Percentiles rank a stretch among this genome's conserved stretches.
phyloP scores from a whole-genome alignment of 306 rosid genomes.

The Vigna angularis region DNA sequence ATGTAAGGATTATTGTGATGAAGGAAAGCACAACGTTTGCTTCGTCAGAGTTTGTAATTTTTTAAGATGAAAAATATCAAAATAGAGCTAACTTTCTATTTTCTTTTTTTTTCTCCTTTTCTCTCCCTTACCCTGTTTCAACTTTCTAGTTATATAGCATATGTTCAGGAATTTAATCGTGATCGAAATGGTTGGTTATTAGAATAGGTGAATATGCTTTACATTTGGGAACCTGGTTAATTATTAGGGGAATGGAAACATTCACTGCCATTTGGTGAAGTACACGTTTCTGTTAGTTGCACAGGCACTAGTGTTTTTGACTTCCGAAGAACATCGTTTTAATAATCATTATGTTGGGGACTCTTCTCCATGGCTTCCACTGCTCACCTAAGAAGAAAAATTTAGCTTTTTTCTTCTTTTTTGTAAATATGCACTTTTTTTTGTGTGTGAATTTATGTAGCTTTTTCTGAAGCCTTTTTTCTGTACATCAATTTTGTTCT shows the following conservation, averaged over 20 bases:
- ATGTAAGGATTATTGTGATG: conserved; percentile 55
- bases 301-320: conserved; percentile 47
- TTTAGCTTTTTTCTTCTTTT: neutral
- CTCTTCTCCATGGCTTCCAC: conserved; percentile 37
- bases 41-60: conserved; percentile 37
- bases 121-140: neutral
- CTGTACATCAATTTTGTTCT: conserved; percentile 32
- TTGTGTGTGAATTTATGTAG: neutral
- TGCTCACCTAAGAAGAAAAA: conserved; percentile 35
- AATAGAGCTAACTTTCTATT: conserved; percentile 37
- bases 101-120: neutral
- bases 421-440: too few species aligned
- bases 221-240: conserved; percentile 39
- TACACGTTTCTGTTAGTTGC: conserved; percentile 48
- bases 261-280: conserved; percentile 46
- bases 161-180: conserved; percentile 7
- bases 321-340: conserved; percentile 45
- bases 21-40: conserved; percentile 14
- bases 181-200: neutral
- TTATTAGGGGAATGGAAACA: conserved; percentile 41
- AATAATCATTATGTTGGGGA: conserved; percentile 54
- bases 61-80: conserved; percentile 22
- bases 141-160: neutral
- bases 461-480: neutral
- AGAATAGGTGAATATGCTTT: conserved; percentile 8